Percentiles rank a stretch among this genome's conserved stretches.
Conservation (phyloP, 129 eudicot species). For the Escallonia herrerae region DNA sequence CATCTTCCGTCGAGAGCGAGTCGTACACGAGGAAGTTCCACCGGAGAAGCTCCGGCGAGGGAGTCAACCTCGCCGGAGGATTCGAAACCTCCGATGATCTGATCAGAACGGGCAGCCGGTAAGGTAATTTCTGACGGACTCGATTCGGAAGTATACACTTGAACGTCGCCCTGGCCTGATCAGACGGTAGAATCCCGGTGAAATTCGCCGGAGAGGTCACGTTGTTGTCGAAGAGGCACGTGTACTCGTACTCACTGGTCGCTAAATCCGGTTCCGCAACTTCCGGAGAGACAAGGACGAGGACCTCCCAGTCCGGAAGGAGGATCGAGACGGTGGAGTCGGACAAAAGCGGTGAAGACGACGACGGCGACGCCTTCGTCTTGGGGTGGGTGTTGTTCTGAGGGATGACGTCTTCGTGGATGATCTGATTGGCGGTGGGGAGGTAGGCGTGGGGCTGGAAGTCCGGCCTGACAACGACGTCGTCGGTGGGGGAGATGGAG, state of each 20-base stretch:
- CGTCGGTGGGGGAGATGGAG: too few relatives aligned
- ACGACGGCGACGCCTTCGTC: background rate
- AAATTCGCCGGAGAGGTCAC: slow-evolving; percentile 40
- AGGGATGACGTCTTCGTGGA: background rate
- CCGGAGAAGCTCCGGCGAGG: slow-evolving; percentile 38
- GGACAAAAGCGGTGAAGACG: too few relatives aligned
- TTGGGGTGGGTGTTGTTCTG: background rate
- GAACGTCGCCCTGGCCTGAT: slow-evolving; percentile 35
- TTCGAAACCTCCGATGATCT: slow-evolving; percentile 6
- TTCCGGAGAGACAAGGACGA: slow-evolving; percentile 42
- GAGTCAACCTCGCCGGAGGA: background rate
- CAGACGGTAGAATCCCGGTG: slow-evolving; percentile 31
- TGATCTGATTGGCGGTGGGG: background rate
- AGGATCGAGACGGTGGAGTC: slow-evolving; percentile 30
- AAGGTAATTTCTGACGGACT: slow-evolving; percentile 48
- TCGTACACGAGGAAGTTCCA: slow-evolving; percentile 70
- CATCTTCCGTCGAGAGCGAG: slow-evolving; percentile 35
- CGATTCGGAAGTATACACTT: slow-evolving; percentile 47
- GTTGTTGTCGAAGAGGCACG: slow-evolving; percentile 38
- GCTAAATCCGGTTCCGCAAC: background rate
- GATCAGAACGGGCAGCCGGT: slow-evolving; percentile 36
- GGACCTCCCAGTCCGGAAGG: slow-evolving; percentile 68
- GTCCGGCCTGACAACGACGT: background rate
- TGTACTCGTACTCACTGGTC: background rate
- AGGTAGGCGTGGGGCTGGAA: background rate